A percentile compares a stretch with the other conserved stretches of the same genome.
These are phyloP conservation scores for Russula sp. DNA, from an alignment of 768 basidiomycete genomes.

Conservation along the genomic window DNA sequence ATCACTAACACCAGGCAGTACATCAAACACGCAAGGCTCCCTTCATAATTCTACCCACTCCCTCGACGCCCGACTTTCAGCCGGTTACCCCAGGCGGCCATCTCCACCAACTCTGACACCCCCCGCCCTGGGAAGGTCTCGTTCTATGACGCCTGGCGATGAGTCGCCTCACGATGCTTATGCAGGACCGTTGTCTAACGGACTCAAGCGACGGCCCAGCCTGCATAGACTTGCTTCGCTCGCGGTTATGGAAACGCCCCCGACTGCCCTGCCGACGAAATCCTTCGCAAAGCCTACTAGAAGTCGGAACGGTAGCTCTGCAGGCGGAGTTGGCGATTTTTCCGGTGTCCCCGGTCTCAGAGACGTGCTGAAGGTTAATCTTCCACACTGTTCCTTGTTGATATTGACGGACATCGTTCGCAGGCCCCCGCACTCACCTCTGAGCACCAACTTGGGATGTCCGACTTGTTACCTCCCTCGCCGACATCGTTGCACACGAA, in stretches of 20 bases:
- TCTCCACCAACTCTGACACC: slow-evolving; percentile 32
- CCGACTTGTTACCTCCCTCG: slow-evolving; percentile 70
- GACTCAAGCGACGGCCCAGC: slow-evolving; percentile 34
- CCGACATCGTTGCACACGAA: slow-evolving; percentile 43
- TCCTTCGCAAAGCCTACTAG: slow-evolving; percentile 40
- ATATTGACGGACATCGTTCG: neutral
- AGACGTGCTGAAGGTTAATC: slow-evolving; percentile 62
- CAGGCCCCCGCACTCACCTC: slow-evolving; percentile 63
- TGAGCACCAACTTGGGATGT: slow-evolving; percentile 62
- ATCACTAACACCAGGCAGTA: slow-evolving; percentile 13
- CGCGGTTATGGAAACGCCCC: slow-evolving; percentile 45
- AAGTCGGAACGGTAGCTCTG: slow-evolving; percentile 45
- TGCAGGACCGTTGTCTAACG: slow-evolving; percentile 11
- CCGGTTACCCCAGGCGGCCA: slow-evolving; percentile 19
- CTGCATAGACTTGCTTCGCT: slow-evolving; percentile 48
- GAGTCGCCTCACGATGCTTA: slow-evolving; percentile 5
- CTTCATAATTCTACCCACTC: slow-evolving; percentile 51
- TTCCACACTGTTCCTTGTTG: neutral
- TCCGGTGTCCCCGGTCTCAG: slow-evolving; percentile 54
- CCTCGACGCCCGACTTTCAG: slow-evolving; percentile 39
- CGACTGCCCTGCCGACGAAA: slow-evolving; percentile 36
- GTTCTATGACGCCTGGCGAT: slow-evolving; percentile 32
- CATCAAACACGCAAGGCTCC: neutral
- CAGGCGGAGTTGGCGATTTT: slow-evolving; percentile 36
- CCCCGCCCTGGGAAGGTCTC: slow-evolving; percentile 30